Evolutionary conservation across 2,329 filamentous ascomycete genomes (phyloP), one percentile per base, ranked within the genome.

Genomic region (Clarireedia monteithiana): DNA sequence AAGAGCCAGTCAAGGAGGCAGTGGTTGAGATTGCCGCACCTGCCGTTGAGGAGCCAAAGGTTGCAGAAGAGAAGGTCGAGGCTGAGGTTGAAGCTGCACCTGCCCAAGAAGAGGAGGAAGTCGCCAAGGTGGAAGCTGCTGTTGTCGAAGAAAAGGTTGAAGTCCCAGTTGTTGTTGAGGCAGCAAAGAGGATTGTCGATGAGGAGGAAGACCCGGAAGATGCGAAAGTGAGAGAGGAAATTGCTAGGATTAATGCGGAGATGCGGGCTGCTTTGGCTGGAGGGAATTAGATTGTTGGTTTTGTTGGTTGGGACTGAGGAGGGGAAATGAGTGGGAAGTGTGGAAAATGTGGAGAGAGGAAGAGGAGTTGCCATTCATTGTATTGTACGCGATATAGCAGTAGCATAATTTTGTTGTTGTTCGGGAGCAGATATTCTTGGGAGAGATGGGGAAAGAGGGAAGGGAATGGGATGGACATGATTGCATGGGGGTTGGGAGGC

Each of bases 161-260:
- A 30, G 20, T 17, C 15, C 17, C 39, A 42, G 24, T 42, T 5
- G 14, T 50, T 30, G 34, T 9, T 30, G 27, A 30, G 27, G 27
- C 27, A 30, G 7, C 27, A 30, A 30, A 30, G 27, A 10, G 10
- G 27, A 9, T 30, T 20, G 27, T 30, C 24, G 42, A 46, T n/a
- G 54, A 53, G 17, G 48, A 42, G 9, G 58, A 64, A 53, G 62
- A 64, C 23, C 61, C 62, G 14, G 62, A 61, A 54, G 65, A 66
- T 55, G 55, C 56, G 45, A 61, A 60, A 26, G 64, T 63, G 4
- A 53, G 62, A 17, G 62, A 60, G 23, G 65, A 67, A 40, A 63
- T 66, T 48, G 65, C 62, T 20, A 57, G 49, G 24, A 46, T 66
- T 27, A 66, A 67, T 50, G 64, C 62, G 12, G 63, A 66, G 40